Evolutionary conservation across 192 early-diverging fungal species (phyloP).

Genomic region (Gamsiella multidivaricata): DNA sequence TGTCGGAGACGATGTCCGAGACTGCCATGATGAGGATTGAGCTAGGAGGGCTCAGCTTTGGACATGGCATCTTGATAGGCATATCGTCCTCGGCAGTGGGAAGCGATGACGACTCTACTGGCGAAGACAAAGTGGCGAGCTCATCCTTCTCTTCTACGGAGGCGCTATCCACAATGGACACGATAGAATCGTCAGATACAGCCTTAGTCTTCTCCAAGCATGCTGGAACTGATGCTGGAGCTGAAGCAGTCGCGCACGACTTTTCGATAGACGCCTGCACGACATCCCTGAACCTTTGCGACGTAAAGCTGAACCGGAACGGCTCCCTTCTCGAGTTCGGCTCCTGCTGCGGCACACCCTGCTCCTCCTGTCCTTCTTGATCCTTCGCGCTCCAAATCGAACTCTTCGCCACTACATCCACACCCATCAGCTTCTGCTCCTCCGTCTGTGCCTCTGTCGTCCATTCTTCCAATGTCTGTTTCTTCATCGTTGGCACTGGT

Average conservation of each 20-base stretch:
- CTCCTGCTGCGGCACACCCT: neutral
- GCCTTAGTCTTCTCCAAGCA: no score
- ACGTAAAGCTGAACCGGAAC: slow-evolving; percentile 47
- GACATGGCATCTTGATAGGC: no score
- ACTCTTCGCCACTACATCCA: slow-evolving; percentile 11
- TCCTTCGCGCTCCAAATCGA: neutral
- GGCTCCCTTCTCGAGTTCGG: neutral
- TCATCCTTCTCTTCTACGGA: no score
- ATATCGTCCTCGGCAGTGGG: no score
- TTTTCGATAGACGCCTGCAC: slow-evolving; percentile 22
- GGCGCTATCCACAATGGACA: no score
- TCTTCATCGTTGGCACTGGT: neutral
- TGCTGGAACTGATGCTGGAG: neutral
- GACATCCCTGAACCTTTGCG: slow-evolving; percentile 30
- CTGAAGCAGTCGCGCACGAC: slow-evolving; percentile 6
- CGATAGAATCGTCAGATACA: no score
- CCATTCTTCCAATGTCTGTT: slow-evolving; percentile 10
- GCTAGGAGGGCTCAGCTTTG: no score
- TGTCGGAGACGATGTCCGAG: no score
- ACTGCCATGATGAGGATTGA: no score
- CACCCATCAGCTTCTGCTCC: no score
- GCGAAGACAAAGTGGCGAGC: no score
- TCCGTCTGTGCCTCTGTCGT: neutral
- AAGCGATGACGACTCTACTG: no score
- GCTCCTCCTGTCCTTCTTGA: neutral